Percentiles rank a stretch among this genome's conserved stretches.
These are phyloP conservation scores for Protostelium mycophagum DNA, from an alignment of 78 protist genomes.

Conservation along the genomic window DNA sequence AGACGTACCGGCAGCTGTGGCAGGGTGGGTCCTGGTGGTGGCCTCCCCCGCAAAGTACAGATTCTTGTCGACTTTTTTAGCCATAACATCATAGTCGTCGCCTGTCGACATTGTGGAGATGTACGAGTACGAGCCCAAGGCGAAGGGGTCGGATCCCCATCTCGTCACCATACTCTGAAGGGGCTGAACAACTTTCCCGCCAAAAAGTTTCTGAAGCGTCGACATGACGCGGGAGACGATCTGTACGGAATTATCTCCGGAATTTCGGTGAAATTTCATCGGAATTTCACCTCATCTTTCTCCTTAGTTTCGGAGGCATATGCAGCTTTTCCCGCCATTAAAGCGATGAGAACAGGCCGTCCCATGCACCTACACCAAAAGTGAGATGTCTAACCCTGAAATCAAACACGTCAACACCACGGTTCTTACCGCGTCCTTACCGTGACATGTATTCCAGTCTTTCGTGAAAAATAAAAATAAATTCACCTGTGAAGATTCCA, in stretches of 20 bases:
- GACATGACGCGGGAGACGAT: background rate
- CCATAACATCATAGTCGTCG: conserved; percentile 39
- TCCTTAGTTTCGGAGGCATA: background rate
- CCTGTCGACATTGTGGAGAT: conserved; percentile 14
- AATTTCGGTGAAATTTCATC: background rate
- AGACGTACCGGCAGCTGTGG: conserved; percentile 41
- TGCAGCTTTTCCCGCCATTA: conserved; percentile 15
- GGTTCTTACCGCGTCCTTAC: too few relatives aligned
- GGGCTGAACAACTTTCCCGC: background rate
- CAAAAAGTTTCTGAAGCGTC: background rate
- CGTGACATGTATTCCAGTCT: too few relatives aligned
- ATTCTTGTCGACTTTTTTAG: conserved; percentile 2
- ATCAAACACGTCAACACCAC: too few relatives aligned
- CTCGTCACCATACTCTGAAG: conserved; percentile 7
- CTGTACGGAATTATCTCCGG: background rate
- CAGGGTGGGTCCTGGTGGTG: conserved; percentile 35
- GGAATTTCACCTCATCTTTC: conserved; percentile 1
- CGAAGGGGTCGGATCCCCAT: conserved; percentile 33
- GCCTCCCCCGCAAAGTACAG: conserved; percentile 61
- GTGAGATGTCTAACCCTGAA: background rate
- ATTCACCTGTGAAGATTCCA: conserved; percentile 5
- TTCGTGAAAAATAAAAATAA: background rate
- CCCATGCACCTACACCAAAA: background rate
- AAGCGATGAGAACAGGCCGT: conserved; percentile 13
- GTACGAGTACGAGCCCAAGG: conserved; percentile 47